Conservation (phyloP, 2,329 filamentous ascomycete genomes). For the Myriosclerotinia scirpicola region DNA sequence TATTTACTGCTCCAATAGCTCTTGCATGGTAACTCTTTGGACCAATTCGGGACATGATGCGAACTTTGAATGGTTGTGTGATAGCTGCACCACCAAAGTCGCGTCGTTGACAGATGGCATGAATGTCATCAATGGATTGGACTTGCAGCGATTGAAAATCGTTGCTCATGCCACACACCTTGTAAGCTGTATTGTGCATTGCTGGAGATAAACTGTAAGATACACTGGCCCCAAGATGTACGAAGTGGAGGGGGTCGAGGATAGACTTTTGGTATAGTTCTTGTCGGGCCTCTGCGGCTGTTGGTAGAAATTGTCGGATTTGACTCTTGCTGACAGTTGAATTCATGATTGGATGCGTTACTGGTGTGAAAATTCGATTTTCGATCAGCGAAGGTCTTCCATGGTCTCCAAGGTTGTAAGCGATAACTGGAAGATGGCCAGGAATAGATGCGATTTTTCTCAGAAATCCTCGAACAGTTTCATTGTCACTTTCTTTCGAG, state of each 20-base stretch:
- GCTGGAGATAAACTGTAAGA: constrained; percentile 72
- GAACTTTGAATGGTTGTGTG: constrained; percentile 72
- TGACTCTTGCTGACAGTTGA: constrained; percentile 49
- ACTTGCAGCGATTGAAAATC: constrained; percentile 65
- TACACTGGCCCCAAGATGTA: constrained; percentile 71
- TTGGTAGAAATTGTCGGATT: constrained; percentile 43
- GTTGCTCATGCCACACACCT: constrained; percentile 67
- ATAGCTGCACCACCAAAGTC: constrained; percentile 72
- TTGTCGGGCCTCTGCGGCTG: constrained; percentile 61
- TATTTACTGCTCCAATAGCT: constrained; percentile 76
- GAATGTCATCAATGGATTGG: constrained; percentile 60
- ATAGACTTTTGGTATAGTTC: constrained; percentile 67
- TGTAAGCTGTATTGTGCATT: constrained; percentile 73
- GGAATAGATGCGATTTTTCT: constrained; percentile 35
- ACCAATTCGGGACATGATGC: constrained; percentile 64
- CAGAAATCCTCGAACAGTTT: constrained; percentile 38
- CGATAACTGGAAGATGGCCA: constrained; percentile 45
- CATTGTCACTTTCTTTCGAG: constrained; percentile 52
- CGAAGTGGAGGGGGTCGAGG: constrained; percentile 68
- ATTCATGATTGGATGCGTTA: constrained; percentile 55
- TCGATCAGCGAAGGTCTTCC: constrained; percentile 57
- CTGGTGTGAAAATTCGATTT: constrained; percentile 57
- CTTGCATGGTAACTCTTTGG: constrained; percentile 69
- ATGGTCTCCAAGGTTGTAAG: constrained; percentile 55
- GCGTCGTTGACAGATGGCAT: constrained; percentile 61